Evolutionary conservation across 495 filamentous ascomycete species (phyloP).

Genomic region (Apodospora peruviana): DNA sequence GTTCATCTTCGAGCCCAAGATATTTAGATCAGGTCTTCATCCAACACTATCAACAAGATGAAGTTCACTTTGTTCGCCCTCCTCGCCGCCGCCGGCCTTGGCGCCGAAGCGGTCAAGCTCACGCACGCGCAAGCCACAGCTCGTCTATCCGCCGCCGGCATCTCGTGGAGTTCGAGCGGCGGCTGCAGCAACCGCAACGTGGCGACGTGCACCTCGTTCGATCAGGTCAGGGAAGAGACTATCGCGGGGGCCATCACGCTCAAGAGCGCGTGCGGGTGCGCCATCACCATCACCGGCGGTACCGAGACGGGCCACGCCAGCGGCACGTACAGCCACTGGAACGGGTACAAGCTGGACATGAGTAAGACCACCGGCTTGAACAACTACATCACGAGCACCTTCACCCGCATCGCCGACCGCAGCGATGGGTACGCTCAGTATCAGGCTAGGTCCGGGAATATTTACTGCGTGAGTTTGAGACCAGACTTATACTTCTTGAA

Average conservation of each 20-base stretch:
- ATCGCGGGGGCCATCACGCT: conserved; percentile 11
- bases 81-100: conserved; percentile 2
- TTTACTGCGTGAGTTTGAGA: conserved; percentile 10
- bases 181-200: conserved; percentile 8
- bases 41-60: no score
- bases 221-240: conserved; percentile 9
- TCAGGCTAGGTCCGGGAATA: conserved; percentile 12
- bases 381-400: conserved; percentile 11
- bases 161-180: conserved; percentile 9
- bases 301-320: conserved; percentile 16
- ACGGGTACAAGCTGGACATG: conserved; percentile 16
- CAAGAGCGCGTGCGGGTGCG: conserved; percentile 11
- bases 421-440: conserved; percentile 14
- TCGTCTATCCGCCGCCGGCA: conserved; percentile 6
- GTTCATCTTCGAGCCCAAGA: no score
- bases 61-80: background rate
- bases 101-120: conserved; percentile 10
- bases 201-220: conserved; percentile 13
- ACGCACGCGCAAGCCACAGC: conserved; percentile 10
- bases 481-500: background rate
- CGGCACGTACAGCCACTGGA: conserved; percentile 12
- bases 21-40: no score
- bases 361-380: conserved; percentile 11
- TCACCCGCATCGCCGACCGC: conserved; percentile 10
- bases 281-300: conserved; percentile 14